Percentiles rank a stretch among this genome's conserved stretches.
phyloP scores from a whole-genome alignment of 805 yeast species.

The Candida nemodendra region DNA sequence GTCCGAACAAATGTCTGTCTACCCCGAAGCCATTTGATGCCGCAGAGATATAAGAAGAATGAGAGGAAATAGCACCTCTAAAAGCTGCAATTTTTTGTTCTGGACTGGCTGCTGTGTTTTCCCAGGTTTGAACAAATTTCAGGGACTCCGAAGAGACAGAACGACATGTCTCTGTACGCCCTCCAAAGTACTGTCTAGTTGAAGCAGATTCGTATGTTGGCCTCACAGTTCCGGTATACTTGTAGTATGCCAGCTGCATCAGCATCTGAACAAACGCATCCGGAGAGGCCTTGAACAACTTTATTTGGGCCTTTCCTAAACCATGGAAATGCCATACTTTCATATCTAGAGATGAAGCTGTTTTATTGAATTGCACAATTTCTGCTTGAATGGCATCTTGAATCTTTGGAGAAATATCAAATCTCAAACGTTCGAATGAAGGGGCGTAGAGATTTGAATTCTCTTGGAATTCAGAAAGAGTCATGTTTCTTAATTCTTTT shows the following conservation, averaged over 20 bases:
- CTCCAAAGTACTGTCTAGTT: constrained; percentile 82
- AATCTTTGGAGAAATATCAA: constrained; percentile 57
- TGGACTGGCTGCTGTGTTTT: constrained; percentile 47
- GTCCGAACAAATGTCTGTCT: constrained; percentile 91
- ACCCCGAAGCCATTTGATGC: constrained; percentile 88
- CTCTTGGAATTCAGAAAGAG: constrained; percentile 15
- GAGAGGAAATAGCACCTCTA: constrained; percentile 70
- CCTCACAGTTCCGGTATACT: constrained; percentile 71
- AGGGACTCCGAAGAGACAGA: constrained; percentile 72
- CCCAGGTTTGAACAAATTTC: constrained; percentile 73
- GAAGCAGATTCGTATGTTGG: constrained; percentile 98
- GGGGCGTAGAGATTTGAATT: not conserved
- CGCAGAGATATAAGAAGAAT: constrained; percentile 65
- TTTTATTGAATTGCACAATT: constrained; percentile 49
- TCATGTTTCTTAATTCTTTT: constrained; percentile 48
- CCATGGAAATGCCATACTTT: constrained; percentile 79
- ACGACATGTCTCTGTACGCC: constrained; percentile 94
- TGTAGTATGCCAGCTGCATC: constrained; percentile 87
- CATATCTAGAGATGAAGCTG: constrained; percentile 65
- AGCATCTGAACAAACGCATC: constrained; percentile 92
- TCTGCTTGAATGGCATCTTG: constrained; percentile 56
- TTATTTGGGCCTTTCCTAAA: constrained; percentile 83
- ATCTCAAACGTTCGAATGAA: constrained; percentile 38
- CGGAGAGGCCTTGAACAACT: constrained; percentile 82
- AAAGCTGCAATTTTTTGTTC: constrained; percentile 65